These are phyloP conservation scores for Rhynchosporium agropyri DNA, from an alignment of 2,329 filamentous ascomycete genomes.

Conservation along the genomic window DNA sequence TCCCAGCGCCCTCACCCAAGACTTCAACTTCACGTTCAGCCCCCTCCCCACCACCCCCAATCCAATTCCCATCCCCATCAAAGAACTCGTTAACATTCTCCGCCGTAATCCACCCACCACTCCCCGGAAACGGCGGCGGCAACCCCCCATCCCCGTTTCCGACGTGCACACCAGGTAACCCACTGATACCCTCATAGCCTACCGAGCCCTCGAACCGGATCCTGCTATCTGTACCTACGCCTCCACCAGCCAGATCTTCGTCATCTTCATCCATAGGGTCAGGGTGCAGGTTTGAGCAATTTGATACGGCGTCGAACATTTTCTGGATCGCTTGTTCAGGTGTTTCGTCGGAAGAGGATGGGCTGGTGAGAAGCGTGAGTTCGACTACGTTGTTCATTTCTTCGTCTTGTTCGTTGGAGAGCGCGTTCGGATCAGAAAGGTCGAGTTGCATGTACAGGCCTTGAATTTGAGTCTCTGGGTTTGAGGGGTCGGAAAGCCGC, in stretches of 20 bases:
- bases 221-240: constrained; percentile 50
- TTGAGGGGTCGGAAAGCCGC: constrained; percentile 49
- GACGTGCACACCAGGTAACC: constrained; percentile 57
- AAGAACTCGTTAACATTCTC: constrained; percentile 88
- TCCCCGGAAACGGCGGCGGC: constrained; percentile 71
- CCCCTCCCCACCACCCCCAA: constrained; percentile 46
- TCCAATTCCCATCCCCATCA: constrained; percentile 80
- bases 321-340: constrained; percentile 39
- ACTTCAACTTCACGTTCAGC: constrained; percentile 44
- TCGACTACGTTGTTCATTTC: constrained; percentile 62
- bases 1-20: constrained; percentile 66
- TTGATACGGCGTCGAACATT: constrained; percentile 68
- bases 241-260: constrained; percentile 54
- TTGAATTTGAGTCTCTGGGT: constrained; percentile 43
- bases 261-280: constrained; percentile 59
- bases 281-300: constrained; percentile 76
- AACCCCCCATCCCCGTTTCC: constrained; percentile 54
- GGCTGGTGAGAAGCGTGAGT: constrained; percentile 63
- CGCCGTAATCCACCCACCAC: constrained; percentile 83
- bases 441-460: constrained; percentile 70
- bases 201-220: constrained; percentile 58
- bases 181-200: constrained; percentile 58
- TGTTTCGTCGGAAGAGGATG: constrained; percentile 17
- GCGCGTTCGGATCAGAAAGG: constrained; percentile 55
- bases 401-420: constrained; percentile 59